Base-by-base conservation (phyloP, 306 rosid species). In the Acacia melanoxylon region DNA sequence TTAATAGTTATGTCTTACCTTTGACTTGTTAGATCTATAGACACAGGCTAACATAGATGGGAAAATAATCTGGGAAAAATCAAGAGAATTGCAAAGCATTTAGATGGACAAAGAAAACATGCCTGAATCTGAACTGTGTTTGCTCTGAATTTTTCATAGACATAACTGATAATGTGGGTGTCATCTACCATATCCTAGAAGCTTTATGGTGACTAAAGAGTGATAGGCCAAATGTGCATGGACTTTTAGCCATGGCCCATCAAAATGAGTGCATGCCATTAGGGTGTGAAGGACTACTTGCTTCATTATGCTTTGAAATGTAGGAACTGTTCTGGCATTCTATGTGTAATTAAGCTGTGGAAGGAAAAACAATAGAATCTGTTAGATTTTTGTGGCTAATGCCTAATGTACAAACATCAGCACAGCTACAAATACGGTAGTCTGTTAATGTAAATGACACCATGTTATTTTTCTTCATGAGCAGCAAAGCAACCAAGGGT, bases 401-500 rank as follows among this genome's bases (percentile, higher is more conserved):
- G 24, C 63, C 56, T 80, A 22, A 27, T 15, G 24, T 70, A 65
- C 52, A 76, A 68, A 77, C 61, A 62, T 80, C 65, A 63, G 13
- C 44, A 68, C 86, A 89, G 89, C 41, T 61, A 58, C 42, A 72
- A 66, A 33, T 40, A 56, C 72, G 51, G 42, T 58, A 29, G 37
- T 78, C 33, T 61, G 58, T 19, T 2, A 10, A 35, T 72, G 46
- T 70, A 15, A 35, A 63, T 80, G 82, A 62, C 69, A 41, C 82
- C 1, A 8, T 22, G 63, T 82, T 76, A 44, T 41, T 80, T 77
- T 77, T 76, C 76, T 20, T 37, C 77, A 75, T 89, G 89, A 85
- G 77, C 94, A 95, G 98, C 77, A 95, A 95, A 83, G 98, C 95
- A 86, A 95, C 97, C 86, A 95, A 86, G 85, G 98, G 99, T 81